A percentile compares a stretch with the other conserved stretches of the same genome.
phyloP scores from a whole-genome alignment of 1,284 basidiomycete species.

The Blastosporella zonata region DNA sequence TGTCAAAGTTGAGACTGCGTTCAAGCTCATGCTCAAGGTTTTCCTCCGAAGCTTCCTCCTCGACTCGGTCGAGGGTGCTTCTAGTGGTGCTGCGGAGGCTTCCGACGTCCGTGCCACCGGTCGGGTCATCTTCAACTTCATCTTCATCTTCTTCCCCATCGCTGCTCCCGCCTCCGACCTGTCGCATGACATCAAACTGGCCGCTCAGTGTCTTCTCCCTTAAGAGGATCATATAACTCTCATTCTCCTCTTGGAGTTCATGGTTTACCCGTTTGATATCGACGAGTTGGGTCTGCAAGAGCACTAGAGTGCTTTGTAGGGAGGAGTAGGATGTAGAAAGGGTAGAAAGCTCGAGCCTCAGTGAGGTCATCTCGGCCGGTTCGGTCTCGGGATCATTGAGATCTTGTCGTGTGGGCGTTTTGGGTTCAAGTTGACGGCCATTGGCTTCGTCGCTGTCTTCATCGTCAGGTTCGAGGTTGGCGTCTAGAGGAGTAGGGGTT shows the following conservation, averaged over 20 bases:
- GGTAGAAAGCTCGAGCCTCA: slow-evolving; percentile 75
- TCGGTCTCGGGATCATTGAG: slow-evolving; percentile 64
- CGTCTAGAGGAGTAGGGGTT: slow-evolving; percentile 20
- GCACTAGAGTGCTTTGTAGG: slow-evolving; percentile 70
- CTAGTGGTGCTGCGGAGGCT: slow-evolving; percentile 57
- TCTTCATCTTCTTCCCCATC: slow-evolving; percentile 40
- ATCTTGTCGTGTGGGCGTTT: slow-evolving; percentile 35
- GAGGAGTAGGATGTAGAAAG: slow-evolving; percentile 78
- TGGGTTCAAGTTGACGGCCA: slow-evolving; percentile 22
- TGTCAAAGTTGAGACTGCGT: slow-evolving; percentile 31
- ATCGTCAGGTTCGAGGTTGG: slow-evolving; percentile 37
- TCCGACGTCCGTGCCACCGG: slow-evolving; percentile 43
- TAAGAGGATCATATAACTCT: slow-evolving; percentile 89
- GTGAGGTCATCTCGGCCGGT: slow-evolving; percentile 79
- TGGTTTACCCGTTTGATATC: slow-evolving; percentile 80
- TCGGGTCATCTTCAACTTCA: slow-evolving; percentile 43
- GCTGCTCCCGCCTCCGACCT: slow-evolving; percentile 54
- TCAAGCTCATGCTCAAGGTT: slow-evolving; percentile 35
- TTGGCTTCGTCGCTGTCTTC: slow-evolving; percentile 36
- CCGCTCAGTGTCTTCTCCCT: slow-evolving; percentile 87
- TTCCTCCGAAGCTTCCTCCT: slow-evolving; percentile 46
- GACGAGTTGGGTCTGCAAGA: slow-evolving; percentile 72
- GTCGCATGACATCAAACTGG: slow-evolving; percentile 71
- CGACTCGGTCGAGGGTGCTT: slow-evolving; percentile 54
- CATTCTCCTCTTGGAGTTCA: slow-evolving; percentile 88